These are phyloP conservation scores for Rhodotorula sp. DNA, from an alignment of 1,284 basidiomycete genomes.

Conservation along the genomic window DNA sequence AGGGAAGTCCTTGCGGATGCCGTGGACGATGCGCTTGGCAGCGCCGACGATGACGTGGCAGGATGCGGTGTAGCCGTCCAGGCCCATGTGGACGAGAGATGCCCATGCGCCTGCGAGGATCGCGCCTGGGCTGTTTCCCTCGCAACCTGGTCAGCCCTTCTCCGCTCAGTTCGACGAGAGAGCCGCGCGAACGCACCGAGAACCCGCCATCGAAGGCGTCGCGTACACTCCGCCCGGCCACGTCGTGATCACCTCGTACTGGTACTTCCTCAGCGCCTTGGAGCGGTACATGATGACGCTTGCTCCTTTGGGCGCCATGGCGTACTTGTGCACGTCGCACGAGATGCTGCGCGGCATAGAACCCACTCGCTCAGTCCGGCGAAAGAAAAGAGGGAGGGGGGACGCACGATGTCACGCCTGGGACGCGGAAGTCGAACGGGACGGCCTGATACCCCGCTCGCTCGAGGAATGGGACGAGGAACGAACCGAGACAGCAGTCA, in stretches of 20 bases:
- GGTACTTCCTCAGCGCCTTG: constrained; percentile 61
- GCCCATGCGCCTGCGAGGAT: constrained; percentile 96
- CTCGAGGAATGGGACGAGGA: constrained; percentile 86
- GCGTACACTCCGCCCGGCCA: constrained; percentile 71
- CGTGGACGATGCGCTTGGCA: constrained; percentile 65
- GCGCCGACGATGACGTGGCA: constrained; percentile 79
- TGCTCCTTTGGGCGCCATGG: constrained; percentile 62
- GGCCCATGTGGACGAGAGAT: constrained; percentile 87
- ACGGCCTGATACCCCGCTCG: constrained; percentile 50
- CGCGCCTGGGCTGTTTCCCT: constrained; percentile 69
- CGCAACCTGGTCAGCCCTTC: not conserved
- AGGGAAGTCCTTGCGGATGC: constrained; percentile 67
- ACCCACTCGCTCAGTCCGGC: not conserved
- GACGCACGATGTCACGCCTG: constrained; percentile 66
- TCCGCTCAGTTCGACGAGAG: not conserved
- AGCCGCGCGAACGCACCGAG: constrained; percentile 59
- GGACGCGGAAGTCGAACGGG: constrained; percentile 80
- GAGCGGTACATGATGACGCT: constrained; percentile 87
- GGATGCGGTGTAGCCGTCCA: constrained; percentile 86
- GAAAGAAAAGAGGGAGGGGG: constrained; percentile 63
- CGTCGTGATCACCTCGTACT: constrained; percentile 77
- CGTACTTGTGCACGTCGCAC: constrained; percentile 80
- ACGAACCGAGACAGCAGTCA: constrained; percentile 84
- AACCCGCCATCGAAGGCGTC: constrained; percentile 82
- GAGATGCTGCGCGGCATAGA: constrained; percentile 35